Base-by-base conservation (phyloP, 768 basidiomycete species). In the Leccinum obscurum region DNA sequence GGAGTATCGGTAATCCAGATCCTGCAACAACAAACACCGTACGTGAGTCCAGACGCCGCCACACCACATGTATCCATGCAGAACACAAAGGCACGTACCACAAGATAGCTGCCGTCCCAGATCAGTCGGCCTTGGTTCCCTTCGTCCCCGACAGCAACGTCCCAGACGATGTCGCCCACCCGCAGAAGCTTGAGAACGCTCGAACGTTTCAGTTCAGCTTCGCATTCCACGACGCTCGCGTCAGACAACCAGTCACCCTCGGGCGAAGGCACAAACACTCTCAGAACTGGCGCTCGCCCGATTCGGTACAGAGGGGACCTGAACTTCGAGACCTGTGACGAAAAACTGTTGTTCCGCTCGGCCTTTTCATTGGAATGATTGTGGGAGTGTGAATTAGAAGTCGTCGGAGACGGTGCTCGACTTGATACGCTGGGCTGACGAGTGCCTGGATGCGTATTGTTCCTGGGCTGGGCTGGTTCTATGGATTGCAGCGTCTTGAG, bases 181-280 rank as follows among this genome's bases (percentile, higher is more conserved):
- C 88, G 80, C 72, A 95, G 72, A 50, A 91, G 72, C 48, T 78
- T 78, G 65, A 79, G 64, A 37, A 92, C 81, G 2, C 71, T 62
- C 9, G 67, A 66, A 11, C 84, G 78, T 63, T 84, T 85, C 64
- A 90, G 79, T 77, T 95, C 93, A 1, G 82, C 84, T 72, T 95
- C 93, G 69, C 92, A 93, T 66, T 89, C 88, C 57, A 92, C 66
- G 20, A 95, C 86, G 59, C 90, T 88, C 64, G 83, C 80, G 71
- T 94, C 92, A 10, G 88, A 88, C 51, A 95, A 76, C 92, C 92
- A 95, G 63, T 89, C 87, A 7, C 92, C 92, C 56, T 92, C 91
- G 0, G 89, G 89, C 9, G 89, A 91, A 20, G 92, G 93, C 4
- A 95, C 89, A 66, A 93, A 94, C 37, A 92, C 89, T 22, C 90